Evolutionary conservation across 2,329 filamentous ascomycete species (phyloP), one percentile per base, ranked within the genome.

Genomic region (Colletotrichum tamarilloi): DNA sequence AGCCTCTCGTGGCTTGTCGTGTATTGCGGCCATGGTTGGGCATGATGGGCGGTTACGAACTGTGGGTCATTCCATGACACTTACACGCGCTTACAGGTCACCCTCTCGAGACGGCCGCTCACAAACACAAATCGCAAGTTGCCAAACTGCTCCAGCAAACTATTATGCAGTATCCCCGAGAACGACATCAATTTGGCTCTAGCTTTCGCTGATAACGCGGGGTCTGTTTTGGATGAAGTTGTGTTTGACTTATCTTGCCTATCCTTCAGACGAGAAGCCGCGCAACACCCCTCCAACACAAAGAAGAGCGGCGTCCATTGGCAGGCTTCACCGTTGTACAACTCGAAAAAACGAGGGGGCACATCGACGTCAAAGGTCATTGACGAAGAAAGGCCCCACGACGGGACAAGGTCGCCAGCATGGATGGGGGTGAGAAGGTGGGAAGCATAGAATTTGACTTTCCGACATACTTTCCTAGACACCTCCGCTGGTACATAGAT

Each of bases 141-240:
- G 42, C 60, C 32, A 42, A 69, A 19, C 7, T 35, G 28, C 14
- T 46, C 30, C 66, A 35, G 65, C 58, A 58, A 62, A 62, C 38
- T 52, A 38, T n/a, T 11, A n/a, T 26, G 19, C 11, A 28, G 22
- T 8, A 24, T n/a, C 42, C 28, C 49, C 58, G 26, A 69, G 59
- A 63, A 24, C 24, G 16, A 38, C n/a, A 24, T 35, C 46, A 35
- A 53, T 53, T 63, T 35, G n/a, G 46, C 28, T 60, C 55, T 69
- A 53, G 59, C 68, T 72, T 72, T 63, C 26, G 66, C 59, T 69
- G 69, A 72, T 64, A 72, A 70, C 56, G 67, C 70, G 60, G 60
- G 67, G 70, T 70, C 67, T 30, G 70, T 73, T 73, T 73, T 60
- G 67, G 70, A 70, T 70, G 70, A 70, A 65, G 60, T 53, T 35